Conservation (phyloP, 148 eudicot species). For the Rhododendron ferrugineum region DNA sequence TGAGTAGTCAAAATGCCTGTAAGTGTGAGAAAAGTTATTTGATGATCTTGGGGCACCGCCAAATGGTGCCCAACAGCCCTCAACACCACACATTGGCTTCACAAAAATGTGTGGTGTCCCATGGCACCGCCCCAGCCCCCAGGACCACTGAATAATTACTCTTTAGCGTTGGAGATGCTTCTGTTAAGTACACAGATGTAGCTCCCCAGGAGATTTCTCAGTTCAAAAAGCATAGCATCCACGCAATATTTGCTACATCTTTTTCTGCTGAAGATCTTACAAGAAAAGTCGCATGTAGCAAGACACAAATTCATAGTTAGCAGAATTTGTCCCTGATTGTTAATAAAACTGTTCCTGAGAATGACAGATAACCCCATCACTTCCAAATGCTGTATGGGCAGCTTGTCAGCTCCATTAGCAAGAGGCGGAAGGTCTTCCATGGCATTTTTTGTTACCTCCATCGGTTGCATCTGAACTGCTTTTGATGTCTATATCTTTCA, state of each 20-base stretch:
- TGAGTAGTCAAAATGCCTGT: too few species aligned
- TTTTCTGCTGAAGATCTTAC: background rate
- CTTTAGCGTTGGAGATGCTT: background rate
- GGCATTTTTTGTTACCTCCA: too few species aligned
- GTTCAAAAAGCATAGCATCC: background rate
- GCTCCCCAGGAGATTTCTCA: background rate
- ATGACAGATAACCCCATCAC: background rate
- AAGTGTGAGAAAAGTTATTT: too few species aligned
- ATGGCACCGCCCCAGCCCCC: too few species aligned
- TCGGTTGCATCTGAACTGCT: background rate
- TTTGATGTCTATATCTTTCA: constrained; percentile 36
- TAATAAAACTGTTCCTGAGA: background rate
- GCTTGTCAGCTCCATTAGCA: constrained; percentile 19
- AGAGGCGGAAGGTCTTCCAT: constrained; percentile 3
- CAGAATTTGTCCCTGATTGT: background rate
- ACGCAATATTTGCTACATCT: background rate
- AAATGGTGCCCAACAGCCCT: background rate
- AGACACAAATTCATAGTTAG: background rate
- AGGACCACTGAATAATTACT: too few species aligned
- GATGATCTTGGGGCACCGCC: background rate
- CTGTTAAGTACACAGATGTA: background rate
- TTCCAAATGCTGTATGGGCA: background rate
- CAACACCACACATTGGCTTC: background rate
- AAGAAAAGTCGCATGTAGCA: background rate
- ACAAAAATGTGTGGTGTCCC: too few species aligned